Evolutionary conservation across 169 alveolate species (phyloP), one percentile per base, ranked within the genome.

Genomic region (Theileria parva): DNA sequence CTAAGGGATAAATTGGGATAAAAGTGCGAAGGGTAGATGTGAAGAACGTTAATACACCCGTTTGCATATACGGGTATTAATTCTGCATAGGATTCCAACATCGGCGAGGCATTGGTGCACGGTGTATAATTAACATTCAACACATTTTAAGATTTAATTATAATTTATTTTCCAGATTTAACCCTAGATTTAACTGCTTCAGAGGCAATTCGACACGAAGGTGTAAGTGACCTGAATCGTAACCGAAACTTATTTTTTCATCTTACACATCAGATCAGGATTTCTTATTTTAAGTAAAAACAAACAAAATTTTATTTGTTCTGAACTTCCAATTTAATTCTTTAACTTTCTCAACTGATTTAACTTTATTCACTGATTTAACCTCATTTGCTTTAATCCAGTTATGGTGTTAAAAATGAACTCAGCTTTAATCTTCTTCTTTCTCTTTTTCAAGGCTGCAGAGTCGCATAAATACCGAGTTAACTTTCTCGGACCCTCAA

Each of bases 31-130:
- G 48, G 48, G 48, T 8, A 37, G 8, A 6, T 4, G 8, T 8
- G 48, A 37, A 37, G 48, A 8, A 37, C 48, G 8, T 37, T 8
- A 9, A 61, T 25, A 61, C 69, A 61, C 69, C 69, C 34, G 2
- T 61, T 12, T 61, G 69, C 69, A 61, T 27, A 61, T 61, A 61
- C 27, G 4, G 39, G 23, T 19, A 8, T n/a, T 27, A 27, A 25
- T 61, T 61, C 32, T 61, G 69, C 69, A 61, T 12, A 25, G 69
- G 69, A 61, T 61, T 61, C 69, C 69, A 61, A 61, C 69, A 61
- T 61, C 69, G 34, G 50, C 39, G 19, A 34, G 69, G 8, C 9
- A 21, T 27, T 25, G 69, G 69, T 61, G 69, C 69, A 61, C 69
- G n/a, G 34, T 25, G 39, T n/a, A 37, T 13, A n/a, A 25, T 27